Base-by-base conservation (phyloP, 169 alveolate genomes). In the Plasmodium falciparum region DNA sequence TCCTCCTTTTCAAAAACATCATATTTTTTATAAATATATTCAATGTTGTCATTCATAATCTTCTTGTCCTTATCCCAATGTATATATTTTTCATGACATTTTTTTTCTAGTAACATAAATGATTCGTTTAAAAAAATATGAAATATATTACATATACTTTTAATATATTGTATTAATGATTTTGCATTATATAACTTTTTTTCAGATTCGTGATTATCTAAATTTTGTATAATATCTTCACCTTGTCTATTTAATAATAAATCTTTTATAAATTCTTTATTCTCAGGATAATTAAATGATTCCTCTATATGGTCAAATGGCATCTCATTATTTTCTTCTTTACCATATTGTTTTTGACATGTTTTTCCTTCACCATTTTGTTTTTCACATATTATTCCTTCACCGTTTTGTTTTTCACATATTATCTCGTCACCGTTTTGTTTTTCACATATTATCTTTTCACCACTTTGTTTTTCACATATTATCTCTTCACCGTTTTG, bases 11-110 rank as follows among this genome's bases (percentile, higher is more conserved):
- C 85, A 47, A 45, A 15, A 20, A 52, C 22, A 4, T 70, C 24
- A 70, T 83, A 83, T 9, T 69, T 69, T 2, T 73, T 63, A 69
- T 47, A 33, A 8, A 59, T 62, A 11, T 83, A 45, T 54, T 56
- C 29, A 8, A 69, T 47, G 12, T 69, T 11, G 1, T 43, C n/a
- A 26, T 70, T 22, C 9, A 83, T 3, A 45, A 39, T 49, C 1
- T 83, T 29, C 22, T 62, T 17, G 24, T 83, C 78, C 0, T 47
- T 49, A 7, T 49, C 20, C 39, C 69, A 29, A 3, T n/a, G 17
- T 11, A 9, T 22, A 22, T 13, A n/a, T 70, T 70, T 67, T 33
- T 83, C 66, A 8, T 70, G 29, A 26, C 69, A 20, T 9, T 58
- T 72, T 13, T 83, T 70, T 69, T 83, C 71, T 39, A 83, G 52